A percentile compares a stretch with the other conserved stretches of the same genome.
Evolutionary conservation across 2,329 filamentous ascomycete species (phyloP).

Genomic region (Cladosporium sphaerospermum): DNA sequence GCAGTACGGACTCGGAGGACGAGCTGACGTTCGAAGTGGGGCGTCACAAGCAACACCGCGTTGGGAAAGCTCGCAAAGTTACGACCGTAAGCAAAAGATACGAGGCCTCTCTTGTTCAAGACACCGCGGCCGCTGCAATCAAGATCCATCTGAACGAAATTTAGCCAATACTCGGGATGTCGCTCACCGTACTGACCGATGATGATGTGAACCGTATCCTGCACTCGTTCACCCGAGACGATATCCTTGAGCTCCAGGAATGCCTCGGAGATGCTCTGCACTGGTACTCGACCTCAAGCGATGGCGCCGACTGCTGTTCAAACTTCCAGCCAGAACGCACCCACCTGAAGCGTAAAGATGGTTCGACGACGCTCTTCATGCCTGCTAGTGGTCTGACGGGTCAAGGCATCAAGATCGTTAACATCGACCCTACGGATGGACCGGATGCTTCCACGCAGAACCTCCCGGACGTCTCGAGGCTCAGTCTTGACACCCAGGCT

Average conservation of each 20-base stretch:
- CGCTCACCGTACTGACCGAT: slow-evolving; percentile 55
- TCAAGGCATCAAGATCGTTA: slow-evolving; percentile 61
- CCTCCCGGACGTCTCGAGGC: slow-evolving; percentile 22
- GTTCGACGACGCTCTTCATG: slow-evolving; percentile 61
- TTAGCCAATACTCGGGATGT: slow-evolving; percentile 37
- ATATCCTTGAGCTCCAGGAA: slow-evolving; percentile 52
- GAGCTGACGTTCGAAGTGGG: too few relatives aligned
- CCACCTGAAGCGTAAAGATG: slow-evolving; percentile 54
- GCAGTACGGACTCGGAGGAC: too few relatives aligned
- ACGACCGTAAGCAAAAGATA: not conserved
- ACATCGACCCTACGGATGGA: slow-evolving; percentile 38
- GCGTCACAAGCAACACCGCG: not conserved
- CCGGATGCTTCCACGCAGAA: slow-evolving; percentile 8
- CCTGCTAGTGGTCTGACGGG: slow-evolving; percentile 55
- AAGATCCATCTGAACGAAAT: not conserved
- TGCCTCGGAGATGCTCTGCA: slow-evolving; percentile 55
- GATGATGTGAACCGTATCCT: slow-evolving; percentile 51
- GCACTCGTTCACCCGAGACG: slow-evolving; percentile 49
- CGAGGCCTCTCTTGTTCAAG: not conserved
- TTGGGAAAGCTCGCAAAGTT: not conserved
- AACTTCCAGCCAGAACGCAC: slow-evolving; percentile 58
- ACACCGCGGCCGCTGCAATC: not conserved
- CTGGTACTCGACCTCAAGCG: slow-evolving; percentile 58
- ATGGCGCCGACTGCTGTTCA: slow-evolving; percentile 51
- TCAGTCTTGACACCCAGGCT: slow-evolving; percentile 20